Base-by-base conservation (phyloP, 805 yeast species). In the Myxozyma nipponensis region DNA sequence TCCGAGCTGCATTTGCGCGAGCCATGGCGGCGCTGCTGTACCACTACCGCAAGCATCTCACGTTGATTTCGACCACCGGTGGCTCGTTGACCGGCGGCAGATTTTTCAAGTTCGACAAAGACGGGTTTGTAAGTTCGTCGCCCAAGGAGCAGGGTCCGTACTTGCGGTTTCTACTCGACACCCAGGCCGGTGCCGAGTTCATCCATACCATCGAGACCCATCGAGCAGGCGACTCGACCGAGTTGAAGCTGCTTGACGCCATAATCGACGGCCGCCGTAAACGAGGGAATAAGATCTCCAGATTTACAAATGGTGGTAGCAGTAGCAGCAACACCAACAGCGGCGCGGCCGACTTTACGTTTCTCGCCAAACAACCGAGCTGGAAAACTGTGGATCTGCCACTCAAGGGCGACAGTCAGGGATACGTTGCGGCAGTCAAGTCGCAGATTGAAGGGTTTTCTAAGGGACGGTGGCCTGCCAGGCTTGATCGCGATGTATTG, bases 141-240 rank as follows among this genome's bases (percentile, higher is more conserved):
- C 55, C 59, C 4, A 47, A 47, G n/a, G 52, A 49, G 6, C 50
- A 56, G 17, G 50, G 38, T 13, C 52, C 52, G 17, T 56, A 55
- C 38, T 22, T 47, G 13, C 23, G 50, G 17, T 45, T 47, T 21
- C 40, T 56, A 15, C 36, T 47, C 18, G 28, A 46, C 3, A 49
- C 58, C n/a, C 60, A 56, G 30, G 51, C 56, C 9, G 52, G 59
- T n/a, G n/a, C 41, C 5, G 60, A 56, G 41, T 56, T 56, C 36
- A 34, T 56, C 17, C 40, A 54, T 37, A 58, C 46, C 10, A 46
- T 44, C 18, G 55, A 39, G 26, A 32, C 35, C 19, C 15, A 42
- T 22, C 17, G 32, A 17, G 38, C 34, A 28, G 30, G 39, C 30
- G 47, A 50, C 15, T 39, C 51, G 15, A 45, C 42, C 9, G 19